Evolutionary conservation across 768 basidiomycete species (phyloP), one percentile per base, ranked within the genome.

Genomic region (Amylocystis lapponica): DNA sequence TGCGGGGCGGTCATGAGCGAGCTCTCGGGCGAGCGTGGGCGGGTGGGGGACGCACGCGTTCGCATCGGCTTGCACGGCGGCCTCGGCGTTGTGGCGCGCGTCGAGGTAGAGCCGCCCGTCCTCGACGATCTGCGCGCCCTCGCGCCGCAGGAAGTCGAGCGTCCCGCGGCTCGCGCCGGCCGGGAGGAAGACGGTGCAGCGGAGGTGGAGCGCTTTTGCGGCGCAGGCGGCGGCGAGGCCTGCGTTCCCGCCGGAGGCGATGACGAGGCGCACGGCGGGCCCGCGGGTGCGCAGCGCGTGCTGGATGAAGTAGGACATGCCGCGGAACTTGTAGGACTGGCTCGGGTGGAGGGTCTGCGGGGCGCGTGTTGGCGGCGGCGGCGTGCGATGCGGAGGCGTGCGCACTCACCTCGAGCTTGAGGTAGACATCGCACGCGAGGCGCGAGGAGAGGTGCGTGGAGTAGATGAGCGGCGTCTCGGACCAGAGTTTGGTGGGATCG

Each of bases 181-280:
- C 0, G 86, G 84, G 19, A 90, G 66, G 56, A 70, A 87, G 2
- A 88, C 78, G 5, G 77, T 83, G 57, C 85, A 87, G 54, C 58
- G 66, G 32, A 86, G 64, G 5, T 64, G 62, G 19, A 86, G 67
- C 16, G 55, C 63, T 22, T 71, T 66, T 8, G 85, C 76, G 17
- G 79, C 80, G 48, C 75, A 73, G 13, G 85, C 85, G 0, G 76
- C 74, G 11, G 84, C 86, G 12, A 86, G 65, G 1, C 79, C 86
- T n/a, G 83, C 87, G 55, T 89, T 88, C n/a, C 86, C 86, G 4
- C 81, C 75, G 0, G 86, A 89, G 0, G 86, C 84, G 39, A 81
- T 76, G 32, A 87, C 66, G 32, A 81, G 65, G 58, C 86, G 86
- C 5, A 79, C 66, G 22, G 59, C 55, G 11, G 70, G 57, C 0